phyloP scores from a whole-genome alignment of 2,329 filamentous ascomycete genomes.

The Fusarium fujikuroi region DNA sequence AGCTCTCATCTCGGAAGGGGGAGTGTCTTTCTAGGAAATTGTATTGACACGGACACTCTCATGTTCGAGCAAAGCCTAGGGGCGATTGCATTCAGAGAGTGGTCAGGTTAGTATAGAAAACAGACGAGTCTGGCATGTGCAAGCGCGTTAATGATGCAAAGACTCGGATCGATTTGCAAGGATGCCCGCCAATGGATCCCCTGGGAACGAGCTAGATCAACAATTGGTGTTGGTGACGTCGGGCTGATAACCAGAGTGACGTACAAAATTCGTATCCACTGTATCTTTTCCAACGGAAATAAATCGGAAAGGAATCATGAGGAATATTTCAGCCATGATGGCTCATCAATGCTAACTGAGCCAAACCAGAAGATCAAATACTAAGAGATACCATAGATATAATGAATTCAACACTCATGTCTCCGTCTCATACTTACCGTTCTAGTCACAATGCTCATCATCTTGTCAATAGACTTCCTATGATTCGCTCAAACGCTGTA shows the following conservation, averaged over 20 bases:
- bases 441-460: background rate
- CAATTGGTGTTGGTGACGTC: slow-evolving; percentile 45
- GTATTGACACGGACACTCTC: slow-evolving; percentile 23
- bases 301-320: slow-evolving; percentile 3
- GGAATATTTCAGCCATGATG: background rate
- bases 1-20: slow-evolving; percentile 58
- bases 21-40: slow-evolving; percentile 5
- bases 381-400: background rate
- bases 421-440: background rate
- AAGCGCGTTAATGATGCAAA: slow-evolving; percentile 31
- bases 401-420: background rate
- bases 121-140: slow-evolving; percentile 28
- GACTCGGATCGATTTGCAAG: slow-evolving; percentile 24
- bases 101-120: background rate
- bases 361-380: background rate
- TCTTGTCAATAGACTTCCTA: background rate
- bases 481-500: background rate
- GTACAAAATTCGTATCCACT: slow-evolving; percentile 18
- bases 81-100: slow-evolving; percentile 24
- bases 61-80: slow-evolving; percentile 29
- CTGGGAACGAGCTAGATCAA: slow-evolving; percentile 11
- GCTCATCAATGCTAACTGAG: background rate
- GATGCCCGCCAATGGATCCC: slow-evolving; percentile 30
- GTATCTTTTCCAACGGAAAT: background rate
- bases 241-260: slow-evolving; percentile 28